These are phyloP conservation scores for Asterophora parasitica DNA, from an alignment of 768 basidiomycete genomes.

Conservation along the genomic window DNA sequence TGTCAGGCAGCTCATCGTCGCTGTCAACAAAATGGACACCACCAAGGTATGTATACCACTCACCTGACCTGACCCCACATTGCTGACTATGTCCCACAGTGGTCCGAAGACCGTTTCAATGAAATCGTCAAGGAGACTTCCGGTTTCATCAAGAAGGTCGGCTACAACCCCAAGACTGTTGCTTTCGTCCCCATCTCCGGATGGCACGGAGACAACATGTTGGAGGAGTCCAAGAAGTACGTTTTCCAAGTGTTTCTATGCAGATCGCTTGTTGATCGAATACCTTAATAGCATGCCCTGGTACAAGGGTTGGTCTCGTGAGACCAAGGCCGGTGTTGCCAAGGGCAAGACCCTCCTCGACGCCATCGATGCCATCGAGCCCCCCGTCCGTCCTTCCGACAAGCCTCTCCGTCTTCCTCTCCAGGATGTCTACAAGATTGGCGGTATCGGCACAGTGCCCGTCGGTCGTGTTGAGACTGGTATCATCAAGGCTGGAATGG, in stretches of 20 bases:
- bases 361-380: conserved; percentile 99
- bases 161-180: conserved; percentile 98
- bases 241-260: conserved; percentile 20
- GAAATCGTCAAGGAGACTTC: conserved; percentile 99
- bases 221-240: conserved; percentile 95
- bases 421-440: conserved; percentile 99
- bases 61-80: neutral
- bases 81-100: conserved; percentile 44
- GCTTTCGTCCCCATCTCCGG: conserved; percentile 99
- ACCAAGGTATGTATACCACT: conserved; percentile 61
- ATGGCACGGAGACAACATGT: conserved; percentile 99
- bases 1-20: conserved; percentile 99
- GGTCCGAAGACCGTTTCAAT: conserved; percentile 99
- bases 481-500: conserved; percentile 99
- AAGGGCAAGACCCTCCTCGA: conserved; percentile 99
- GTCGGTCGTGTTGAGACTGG: conserved; percentile 99
- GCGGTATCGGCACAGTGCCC: conserved; percentile 99
- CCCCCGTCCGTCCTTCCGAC: conserved; percentile 93
- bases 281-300: conserved; percentile 77
- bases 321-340: conserved; percentile 85
- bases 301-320: conserved; percentile 99
- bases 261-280: conserved; percentile 13
- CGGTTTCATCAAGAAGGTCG: conserved; percentile 99
- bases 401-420: conserved; percentile 99
- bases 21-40: conserved; percentile 99